Percentiles rank a stretch among this genome's conserved stretches.
These are phyloP conservation scores for Pestalotiopsis sp. DNA, from an alignment of 2,329 filamentous ascomycete species.

Conservation along the genomic window DNA sequence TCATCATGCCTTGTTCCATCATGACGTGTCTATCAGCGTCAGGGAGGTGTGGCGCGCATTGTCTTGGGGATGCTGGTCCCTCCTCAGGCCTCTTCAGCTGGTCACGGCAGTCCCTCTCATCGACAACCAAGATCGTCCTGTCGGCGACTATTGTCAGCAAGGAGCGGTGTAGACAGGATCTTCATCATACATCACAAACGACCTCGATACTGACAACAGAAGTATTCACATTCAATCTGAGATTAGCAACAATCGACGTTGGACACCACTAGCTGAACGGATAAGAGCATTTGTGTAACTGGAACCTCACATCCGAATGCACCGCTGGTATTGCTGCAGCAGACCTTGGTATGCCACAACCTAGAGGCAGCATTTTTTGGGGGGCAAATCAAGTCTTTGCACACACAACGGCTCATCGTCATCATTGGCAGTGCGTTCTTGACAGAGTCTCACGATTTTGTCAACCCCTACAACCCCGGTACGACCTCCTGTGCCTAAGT, in stretches of 20 bases:
- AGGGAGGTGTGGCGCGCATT: not conserved
- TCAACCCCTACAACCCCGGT: constrained; percentile 24
- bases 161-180: not conserved
- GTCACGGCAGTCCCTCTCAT: not conserved
- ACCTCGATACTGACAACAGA: not conserved
- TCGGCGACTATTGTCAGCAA: not conserved
- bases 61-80: not conserved
- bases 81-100: not conserved
- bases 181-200: not conserved
- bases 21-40: not conserved
- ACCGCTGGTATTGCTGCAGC: constrained; percentile 22
- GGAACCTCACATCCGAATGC: constrained; percentile 28
- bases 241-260: constrained; percentile 19
- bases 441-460: constrained; percentile 29
- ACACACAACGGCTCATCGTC: constrained; percentile 21
- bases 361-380: constrained; percentile 16
- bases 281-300: constrained; percentile 28
- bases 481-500: not conserved
- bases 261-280: constrained; percentile 27
- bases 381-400: constrained; percentile 19
- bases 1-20: not conserved
- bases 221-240: constrained; percentile 10
- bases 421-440: constrained; percentile 14
- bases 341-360: constrained; percentile 17
- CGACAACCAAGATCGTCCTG: not conserved